Conservation (phyloP, 805 yeast species). For the Kockiozyma suomiensis region DNA sequence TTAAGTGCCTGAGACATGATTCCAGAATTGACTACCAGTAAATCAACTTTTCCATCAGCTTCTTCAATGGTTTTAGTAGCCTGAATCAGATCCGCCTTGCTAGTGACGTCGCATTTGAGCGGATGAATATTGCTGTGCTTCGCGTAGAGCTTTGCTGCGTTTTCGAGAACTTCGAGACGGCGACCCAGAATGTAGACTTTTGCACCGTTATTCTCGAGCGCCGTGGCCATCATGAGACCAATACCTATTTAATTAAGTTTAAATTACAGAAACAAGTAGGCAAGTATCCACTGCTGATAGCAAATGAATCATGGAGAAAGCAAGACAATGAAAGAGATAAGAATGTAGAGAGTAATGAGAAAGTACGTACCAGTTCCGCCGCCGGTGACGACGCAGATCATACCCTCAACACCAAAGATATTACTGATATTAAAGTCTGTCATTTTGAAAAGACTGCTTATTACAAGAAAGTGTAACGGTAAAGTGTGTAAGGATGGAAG, state of each 20-base stretch:
- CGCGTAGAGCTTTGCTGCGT: constrained; percentile 28
- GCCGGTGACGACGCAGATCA: constrained; percentile 73
- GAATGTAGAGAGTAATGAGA: too few species aligned
- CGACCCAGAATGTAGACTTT: constrained; percentile 37
- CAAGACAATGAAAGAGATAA: too few species aligned
- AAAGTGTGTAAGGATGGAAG: too few species aligned
- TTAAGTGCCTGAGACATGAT: constrained; percentile 17
- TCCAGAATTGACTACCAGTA: constrained; percentile 33
- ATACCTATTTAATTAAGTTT: constrained; percentile 15
- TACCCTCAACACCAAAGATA: constrained; percentile 67
- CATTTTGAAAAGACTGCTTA: constrained; percentile 15
- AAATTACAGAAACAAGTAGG: too few species aligned
- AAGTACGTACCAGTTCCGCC: constrained; percentile 57
- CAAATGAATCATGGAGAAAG: not conserved
- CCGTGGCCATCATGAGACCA: constrained; percentile 34
- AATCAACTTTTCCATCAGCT: constrained; percentile 27
- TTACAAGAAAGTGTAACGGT: too few species aligned
- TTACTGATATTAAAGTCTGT: constrained; percentile 36
- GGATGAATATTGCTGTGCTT: constrained; percentile 31
- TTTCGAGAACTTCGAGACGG: constrained; percentile 30
- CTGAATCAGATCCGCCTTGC: constrained; percentile 21
- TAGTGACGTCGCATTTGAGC: constrained; percentile 32
- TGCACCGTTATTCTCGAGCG: constrained; percentile 35
- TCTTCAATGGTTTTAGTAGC: constrained; percentile 29
- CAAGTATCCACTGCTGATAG: too few species aligned